These are phyloP conservation scores for Magnusiomyces suaveolens DNA, from an alignment of 1,139 yeast species.

Conservation along the genomic window DNA sequence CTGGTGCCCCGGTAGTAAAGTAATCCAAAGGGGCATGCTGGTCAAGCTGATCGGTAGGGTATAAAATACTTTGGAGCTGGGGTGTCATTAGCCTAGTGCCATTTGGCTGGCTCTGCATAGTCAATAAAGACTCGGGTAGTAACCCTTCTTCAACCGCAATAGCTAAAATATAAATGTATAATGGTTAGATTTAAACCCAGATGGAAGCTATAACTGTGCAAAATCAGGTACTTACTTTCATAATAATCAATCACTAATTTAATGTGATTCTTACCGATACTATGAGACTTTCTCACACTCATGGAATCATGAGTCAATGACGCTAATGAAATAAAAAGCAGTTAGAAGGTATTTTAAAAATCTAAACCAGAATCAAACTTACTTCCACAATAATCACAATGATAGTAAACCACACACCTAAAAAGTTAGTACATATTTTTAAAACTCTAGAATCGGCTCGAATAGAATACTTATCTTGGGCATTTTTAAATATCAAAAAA, in stretches of 20 bases:
- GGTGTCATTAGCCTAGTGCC: conserved; percentile 12
- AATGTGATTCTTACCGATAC: conserved; percentile 71
- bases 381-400: conserved; percentile 79
- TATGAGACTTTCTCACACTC: conserved; percentile 78
- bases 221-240: conserved; percentile 33
- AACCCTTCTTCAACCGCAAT: conserved; percentile 25
- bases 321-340: conserved; percentile 6
- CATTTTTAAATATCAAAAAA: conserved; percentile 14
- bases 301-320: conserved; percentile 77
- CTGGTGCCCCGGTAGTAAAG: conserved; percentile 19
- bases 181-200: conserved; percentile 6
- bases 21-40: conserved; percentile 18
- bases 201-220: neutral
- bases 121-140: conserved; percentile 19
- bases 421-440: conserved; percentile 11
- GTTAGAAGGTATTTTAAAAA: no score
- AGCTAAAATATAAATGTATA: conserved; percentile 14
- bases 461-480: conserved; percentile 24
- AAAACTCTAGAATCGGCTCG: no score
- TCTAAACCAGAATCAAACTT: no score
- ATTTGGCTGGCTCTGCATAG: conserved; percentile 7
- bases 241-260: conserved; percentile 69
- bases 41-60: conserved; percentile 15
- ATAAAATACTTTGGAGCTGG: conserved; percentile 4
- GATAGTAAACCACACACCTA: conserved; percentile 34